Evolutionary conservation across 164 flowering plant genomes (phyloP), one percentile per base, ranked within the genome.

Genomic region (Dillenia turbinata): DNA sequence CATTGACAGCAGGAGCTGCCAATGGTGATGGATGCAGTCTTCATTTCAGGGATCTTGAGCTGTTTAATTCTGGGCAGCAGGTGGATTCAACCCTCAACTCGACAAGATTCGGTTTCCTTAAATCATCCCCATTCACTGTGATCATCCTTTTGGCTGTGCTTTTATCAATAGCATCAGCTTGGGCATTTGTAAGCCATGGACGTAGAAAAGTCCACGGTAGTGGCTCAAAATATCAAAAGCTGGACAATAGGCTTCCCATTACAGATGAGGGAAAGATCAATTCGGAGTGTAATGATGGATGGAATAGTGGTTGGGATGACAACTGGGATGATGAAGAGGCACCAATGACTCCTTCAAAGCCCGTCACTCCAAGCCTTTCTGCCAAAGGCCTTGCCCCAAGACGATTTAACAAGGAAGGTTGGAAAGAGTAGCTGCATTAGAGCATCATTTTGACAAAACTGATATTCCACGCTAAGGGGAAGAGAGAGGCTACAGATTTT

Each of bases 241-340:
- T 88, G 5, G 95, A 82, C 33, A 73, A 59, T 57, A 89, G 78
- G 75, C 72, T 86, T 44, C 94, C 94, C 1, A 65, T 86, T 53
- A 72, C 85, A 1, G 62, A 48, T 46, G 73, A 54, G 6, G 65
- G 61, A 17, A 78, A 78, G 62, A 40, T 58, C 17, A 83, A 71
- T 11, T 9, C 66, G 3, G 75, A 67, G 1, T 44, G 9, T 11
- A 66, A 72, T 44, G 85, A 83, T 60, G 90, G 86, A 24, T 90
- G 97, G 97, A 87, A 88, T 56, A 63, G 79, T 52, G 77, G 73
- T 44, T 90, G 97, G 97, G 90, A 73, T 5, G 88, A 87, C 66
- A 68, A 62, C 66, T 86, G 94, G 90, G 94, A 84, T 62, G 92
- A 90, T 16, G 92, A 85, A 57, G 97, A 88, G 63, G 87, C 88